Base-by-base conservation (phyloP, 495 filamentous ascomycete genomes). In the Penicillium pancosmium region DNA sequence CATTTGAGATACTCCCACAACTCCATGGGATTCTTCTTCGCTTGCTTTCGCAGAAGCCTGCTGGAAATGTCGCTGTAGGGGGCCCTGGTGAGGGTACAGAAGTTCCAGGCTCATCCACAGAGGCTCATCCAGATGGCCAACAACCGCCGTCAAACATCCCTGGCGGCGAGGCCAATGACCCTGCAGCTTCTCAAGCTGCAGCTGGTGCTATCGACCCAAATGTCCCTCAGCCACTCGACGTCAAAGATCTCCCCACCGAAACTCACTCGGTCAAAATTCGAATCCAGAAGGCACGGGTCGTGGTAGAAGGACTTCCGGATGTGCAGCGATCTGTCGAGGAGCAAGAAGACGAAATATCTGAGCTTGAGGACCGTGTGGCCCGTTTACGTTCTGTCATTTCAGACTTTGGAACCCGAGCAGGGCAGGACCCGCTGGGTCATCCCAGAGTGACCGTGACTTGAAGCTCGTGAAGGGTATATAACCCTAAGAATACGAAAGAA, bases 1-100 rank as follows among this genome's bases (percentile, higher is more conserved):
- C 86, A 18, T 88, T 96, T 72, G 93, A 97, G 80, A 86, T 91
- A 59, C 80, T 97, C 50, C 92, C 94, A 52, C 83, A 91, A 50
- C 82, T 97, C 49, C 85, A 90, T 69, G 81, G 85, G 11, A 84
- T 96, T 63, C 83, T 97, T 47, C 78, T 86, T 56, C 89, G 88
- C 41, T 84, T 97, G 35, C 83, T 89, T 56, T 73, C 78, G 21
- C 68, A 63, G 3, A 62, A 70, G 18, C 52, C 51, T 2, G 40
- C 61, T 4, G 50, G 64, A 36, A 57, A 59, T 59, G 62, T 47
- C 16, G 41, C 54, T 33, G 63, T 60, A 23, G 64, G 56, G n/a
- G 58, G 59, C 21, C 55, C 61, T 41, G 71, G 69, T 41, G 70
- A 68, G 19, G 54, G 59, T 43, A 49, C 63, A 48, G 70, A 53